phyloP scores from a whole-genome alignment of 1,139 yeast genomes.

The Magnusiomyces magnusii region DNA sequence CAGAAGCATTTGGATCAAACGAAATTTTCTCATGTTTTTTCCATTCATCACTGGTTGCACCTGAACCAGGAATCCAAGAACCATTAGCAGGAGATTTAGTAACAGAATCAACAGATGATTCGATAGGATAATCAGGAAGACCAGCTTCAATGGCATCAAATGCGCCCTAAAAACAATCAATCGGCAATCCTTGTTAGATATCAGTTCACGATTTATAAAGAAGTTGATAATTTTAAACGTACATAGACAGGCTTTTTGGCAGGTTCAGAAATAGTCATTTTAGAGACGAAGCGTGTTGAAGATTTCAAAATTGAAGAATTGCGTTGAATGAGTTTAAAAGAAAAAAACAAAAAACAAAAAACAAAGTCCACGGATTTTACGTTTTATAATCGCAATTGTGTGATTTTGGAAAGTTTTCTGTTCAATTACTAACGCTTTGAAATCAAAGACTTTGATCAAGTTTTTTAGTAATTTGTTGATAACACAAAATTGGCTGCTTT shows the following conservation, averaged over 20 bases:
- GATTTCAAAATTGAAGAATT: not conserved
- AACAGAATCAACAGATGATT: conserved; percentile 14
- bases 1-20: conserved; percentile 44
- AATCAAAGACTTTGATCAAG: too few species aligned
- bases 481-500: too few species aligned
- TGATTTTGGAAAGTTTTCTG: too few species aligned
- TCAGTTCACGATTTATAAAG: too few species aligned
- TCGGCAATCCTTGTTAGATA: too few species aligned
- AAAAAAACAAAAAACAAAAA: not conserved
- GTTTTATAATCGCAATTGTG: too few species aligned
- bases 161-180: conserved; percentile 1
- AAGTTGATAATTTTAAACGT: not conserved
- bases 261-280: not conserved
- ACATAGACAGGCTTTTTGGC: not conserved
- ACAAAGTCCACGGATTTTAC: too few species aligned
- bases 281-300: too few species aligned
- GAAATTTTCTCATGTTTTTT: conserved; percentile 40
- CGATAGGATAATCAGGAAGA: conserved; percentile 24
- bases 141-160: conserved; percentile 17
- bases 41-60: conserved; percentile 38
- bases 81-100: conserved; percentile 25
- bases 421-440: too few species aligned
- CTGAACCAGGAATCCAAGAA: conserved; percentile 45
- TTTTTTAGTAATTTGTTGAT: too few species aligned
- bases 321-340: not conserved